A percentile compares a stretch with the other conserved stretches of the same genome.
Evolutionary conservation across 1,284 basidiomycete species (phyloP).

Genomic region (Irpex sp.): DNA sequence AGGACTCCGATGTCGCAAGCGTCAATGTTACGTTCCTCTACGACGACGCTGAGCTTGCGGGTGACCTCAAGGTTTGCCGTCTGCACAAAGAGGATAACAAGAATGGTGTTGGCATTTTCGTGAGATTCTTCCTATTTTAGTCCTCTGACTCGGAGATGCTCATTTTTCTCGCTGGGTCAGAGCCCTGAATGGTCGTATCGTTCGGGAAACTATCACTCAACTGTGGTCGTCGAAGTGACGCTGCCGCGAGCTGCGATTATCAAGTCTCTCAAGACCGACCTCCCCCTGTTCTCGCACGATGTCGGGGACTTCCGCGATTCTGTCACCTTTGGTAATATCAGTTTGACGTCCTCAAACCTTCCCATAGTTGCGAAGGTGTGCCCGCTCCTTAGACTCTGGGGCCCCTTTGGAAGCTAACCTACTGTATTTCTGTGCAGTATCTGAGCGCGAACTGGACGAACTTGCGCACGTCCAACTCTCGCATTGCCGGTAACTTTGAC

Average conservation of each 20-base stretch:
- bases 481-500: constrained; percentile 40
- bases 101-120: constrained; percentile 29
- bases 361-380: constrained; percentile 17
- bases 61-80: constrained; percentile 19
- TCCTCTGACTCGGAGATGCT: neutral
- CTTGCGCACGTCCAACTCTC: constrained; percentile 31
- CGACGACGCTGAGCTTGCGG: constrained; percentile 14
- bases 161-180: constrained; percentile 6
- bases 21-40: constrained; percentile 20
- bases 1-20: constrained; percentile 12
- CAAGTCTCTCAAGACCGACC: constrained; percentile 19
- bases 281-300: constrained; percentile 20
- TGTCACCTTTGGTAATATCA: constrained; percentile 17
- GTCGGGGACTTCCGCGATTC: constrained; percentile 17
- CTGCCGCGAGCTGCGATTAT: constrained; percentile 13
- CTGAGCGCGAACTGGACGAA: constrained; percentile 25
- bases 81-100: constrained; percentile 18
- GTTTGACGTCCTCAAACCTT: constrained; percentile 15
- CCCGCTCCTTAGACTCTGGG: neutral
- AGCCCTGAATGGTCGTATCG: constrained; percentile 11
- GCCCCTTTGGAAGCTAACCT: neutral
- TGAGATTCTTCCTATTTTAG: constrained; percentile 14
- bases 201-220: constrained; percentile 5
- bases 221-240: constrained; percentile 19
- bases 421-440: constrained; percentile 37